Base-by-base conservation (phyloP, 192 early-diverging fungal species). In the Powellomyces hirtus region DNA sequence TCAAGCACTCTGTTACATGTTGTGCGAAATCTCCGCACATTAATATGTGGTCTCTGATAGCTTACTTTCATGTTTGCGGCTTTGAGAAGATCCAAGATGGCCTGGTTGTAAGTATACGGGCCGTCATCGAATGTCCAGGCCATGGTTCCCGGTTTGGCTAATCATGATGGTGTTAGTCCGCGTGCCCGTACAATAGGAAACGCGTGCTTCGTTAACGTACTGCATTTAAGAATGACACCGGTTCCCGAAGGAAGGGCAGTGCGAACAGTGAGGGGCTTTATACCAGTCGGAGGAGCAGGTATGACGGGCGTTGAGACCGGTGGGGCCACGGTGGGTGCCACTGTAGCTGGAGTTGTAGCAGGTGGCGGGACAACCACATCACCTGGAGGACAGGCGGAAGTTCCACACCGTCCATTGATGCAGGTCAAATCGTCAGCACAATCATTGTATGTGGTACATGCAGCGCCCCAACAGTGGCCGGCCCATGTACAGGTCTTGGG, bases 121-220 rank as follows among this genome's bases (percentile, higher is more conserved):
- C 88, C 88, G 77, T 89, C 88, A 70, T 89, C 88, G 59, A 85
- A 89, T 7, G 86, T 85, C 58, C 89, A 40, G n/a, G 72, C 72
- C 11, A 29, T 50, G 13, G 52, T 67, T 27, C 68, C 68, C 14
- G 68, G 68, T 24, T 56, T 52, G n/a, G 68, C 51, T 52, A 24
- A 52, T 10, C 51, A 42, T 42, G 40, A 42, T 42, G 40, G n/a
- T n/a, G n/a, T n/a, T n/a, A 42, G 40, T 42, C 10, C 40, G 10
- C 40, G 40, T 42, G 8, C 8, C 18, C 8, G 10, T 10, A 52
- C 8, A 13, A 52, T 52, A 7, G 26, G 10, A 10, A 24, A 13
- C 8, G 26, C 26, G 51, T 27, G 22, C 30, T 26, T 30, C 55
- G 11, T 45, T 50, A 30, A 31, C 62, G 6, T 55, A 55, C 26